Conservation (phyloP, 208 protist species). For the Leptomonas seymouri region DNA sequence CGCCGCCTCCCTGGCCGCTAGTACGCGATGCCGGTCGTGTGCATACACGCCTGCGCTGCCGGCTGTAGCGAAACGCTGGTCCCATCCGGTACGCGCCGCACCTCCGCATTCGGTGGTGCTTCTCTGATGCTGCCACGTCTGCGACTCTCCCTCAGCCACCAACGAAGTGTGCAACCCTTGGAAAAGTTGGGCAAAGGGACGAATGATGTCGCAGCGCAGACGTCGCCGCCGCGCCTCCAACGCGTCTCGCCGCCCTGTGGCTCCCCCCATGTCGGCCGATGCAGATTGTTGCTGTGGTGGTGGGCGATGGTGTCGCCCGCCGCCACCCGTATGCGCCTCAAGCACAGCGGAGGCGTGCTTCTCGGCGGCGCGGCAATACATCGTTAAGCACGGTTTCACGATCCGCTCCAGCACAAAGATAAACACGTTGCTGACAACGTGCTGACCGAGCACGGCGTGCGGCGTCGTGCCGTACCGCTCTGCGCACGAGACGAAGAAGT, state of each 20-base stretch:
- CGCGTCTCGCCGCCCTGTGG: slow-evolving; percentile 17
- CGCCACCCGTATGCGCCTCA: not conserved
- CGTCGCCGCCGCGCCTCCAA: slow-evolving; percentile 34
- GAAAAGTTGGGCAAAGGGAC: slow-evolving; percentile 55
- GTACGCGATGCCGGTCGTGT: too few relatives aligned
- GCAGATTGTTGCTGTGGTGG: not conserved
- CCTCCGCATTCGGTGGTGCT: not conserved
- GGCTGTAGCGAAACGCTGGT: not conserved
- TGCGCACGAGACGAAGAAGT: slow-evolving; percentile 44
- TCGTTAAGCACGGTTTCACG: slow-evolving; percentile 56
- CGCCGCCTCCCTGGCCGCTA: not conserved
- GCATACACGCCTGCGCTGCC: too few relatives aligned
- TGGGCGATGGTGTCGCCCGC: not conserved
- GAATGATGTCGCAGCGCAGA: slow-evolving; percentile 54
- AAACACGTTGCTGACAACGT: slow-evolving; percentile 78
- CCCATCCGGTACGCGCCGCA: slow-evolving; percentile 4
- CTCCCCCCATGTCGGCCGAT: not conserved
- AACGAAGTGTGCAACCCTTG: slow-evolving; percentile 54
- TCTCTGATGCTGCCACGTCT: slow-evolving; percentile 1
- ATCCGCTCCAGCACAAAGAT: slow-evolving; percentile 63
- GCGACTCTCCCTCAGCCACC: slow-evolving; percentile 34
- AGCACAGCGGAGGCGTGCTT: slow-evolving; percentile 13
- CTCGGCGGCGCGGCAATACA: slow-evolving; percentile 41
- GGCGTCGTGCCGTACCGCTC: slow-evolving; percentile 50
- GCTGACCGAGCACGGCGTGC: slow-evolving; percentile 66